A percentile compares a stretch with the other conserved stretches of the same genome.
These are phyloP conservation scores for Hypomyces rosellus DNA, from an alignment of 2,329 filamentous ascomycete species.

Conservation along the genomic window DNA sequence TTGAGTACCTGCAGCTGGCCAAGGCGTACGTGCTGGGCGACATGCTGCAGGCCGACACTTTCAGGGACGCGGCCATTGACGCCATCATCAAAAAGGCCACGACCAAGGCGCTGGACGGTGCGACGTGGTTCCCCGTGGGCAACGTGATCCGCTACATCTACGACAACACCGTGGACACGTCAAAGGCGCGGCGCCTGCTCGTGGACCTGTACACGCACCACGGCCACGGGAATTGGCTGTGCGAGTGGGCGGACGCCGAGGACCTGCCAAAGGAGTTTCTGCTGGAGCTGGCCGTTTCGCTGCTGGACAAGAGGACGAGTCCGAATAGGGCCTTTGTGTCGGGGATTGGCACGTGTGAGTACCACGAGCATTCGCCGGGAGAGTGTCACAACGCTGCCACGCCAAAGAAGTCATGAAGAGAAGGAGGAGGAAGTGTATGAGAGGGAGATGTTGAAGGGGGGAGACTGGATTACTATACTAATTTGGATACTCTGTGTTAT, in stretches of 20 bases:
- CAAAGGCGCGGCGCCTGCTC: slow-evolving; percentile 1
- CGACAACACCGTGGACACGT: slow-evolving; percentile 1
- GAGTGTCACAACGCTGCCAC: not conserved
- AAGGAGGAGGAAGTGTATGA: too few relatives aligned
- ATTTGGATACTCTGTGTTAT: too few relatives aligned
- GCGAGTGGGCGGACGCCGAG: not conserved
- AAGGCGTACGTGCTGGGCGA: slow-evolving; percentile 11
- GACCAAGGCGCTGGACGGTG: not conserved
- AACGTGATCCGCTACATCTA: slow-evolving; percentile 3
- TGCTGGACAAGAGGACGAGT: not conserved
- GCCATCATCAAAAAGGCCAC: slow-evolving; percentile 6
- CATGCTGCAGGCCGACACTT: slow-evolving; percentile 6
- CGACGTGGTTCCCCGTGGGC: slow-evolving; percentile 3
- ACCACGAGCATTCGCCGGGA: not conserved
- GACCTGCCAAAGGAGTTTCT: slow-evolving; percentile 6
- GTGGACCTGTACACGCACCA: slow-evolving; percentile 4
- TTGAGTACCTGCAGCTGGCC: slow-evolving; percentile 9
- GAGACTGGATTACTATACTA: too few relatives aligned
- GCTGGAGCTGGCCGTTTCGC: not conserved
- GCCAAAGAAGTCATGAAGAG: too few relatives aligned
- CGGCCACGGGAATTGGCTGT: not conserved
- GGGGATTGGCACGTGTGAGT: not conserved
- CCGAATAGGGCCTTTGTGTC: not conserved
- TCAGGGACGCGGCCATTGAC: slow-evolving; percentile 8
- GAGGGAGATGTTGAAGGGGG: too few relatives aligned